Evolutionary conservation across 495 filamentous ascomycete genomes (phyloP), one percentile per base, ranked within the genome.

Genomic region (Podospora sp.): DNA sequence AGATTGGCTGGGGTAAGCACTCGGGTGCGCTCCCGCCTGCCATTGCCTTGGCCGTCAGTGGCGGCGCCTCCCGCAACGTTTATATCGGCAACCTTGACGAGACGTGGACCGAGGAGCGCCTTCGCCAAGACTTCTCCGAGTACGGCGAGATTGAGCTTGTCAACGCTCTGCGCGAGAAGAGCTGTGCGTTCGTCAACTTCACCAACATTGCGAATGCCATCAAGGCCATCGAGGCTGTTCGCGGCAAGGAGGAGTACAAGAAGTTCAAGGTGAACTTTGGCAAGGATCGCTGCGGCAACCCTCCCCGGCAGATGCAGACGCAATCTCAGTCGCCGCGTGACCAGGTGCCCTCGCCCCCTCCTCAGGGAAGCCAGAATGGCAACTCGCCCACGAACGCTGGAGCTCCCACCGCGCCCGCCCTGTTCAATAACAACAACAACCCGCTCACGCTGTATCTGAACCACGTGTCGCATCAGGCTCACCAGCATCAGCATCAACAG

Each of bases 211-310:
- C 95, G 70, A 99, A 99, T 68, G 95, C 95, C 50, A 99, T 99
- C 83, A 99, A 99, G 78, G 96, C 95, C 5, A 99, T 99, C 69
- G 95, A 99, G 77, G 95, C 94, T 36, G 88, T 98, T 69, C 87
- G 95, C 27, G 89, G 92, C 75, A 91, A 94, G 70, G 96, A 99
- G 60, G 95, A 99, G 75, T 99, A 99, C 81, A 90, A 87, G 77
- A 90, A 94, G 58, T 99, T 99, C 86, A 99, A 99, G 85, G 93
- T 99, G 77, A 99, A 99, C 81, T 99, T 99, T 77, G 95, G 95
- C 74, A 99, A 99, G 81, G 95, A 99, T 78, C 87, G 95, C 60
- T 99, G 95, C 73, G 95, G 95, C 69, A 99, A 98, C 78, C 92
- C 95, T 21, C 95, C 95, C 25, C 87, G 95, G 53, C 96, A 99